These are phyloP conservation scores for Penicillium brevicompactum DNA, from an alignment of 2,329 filamentous ascomycete genomes.

Conservation along the genomic window DNA sequence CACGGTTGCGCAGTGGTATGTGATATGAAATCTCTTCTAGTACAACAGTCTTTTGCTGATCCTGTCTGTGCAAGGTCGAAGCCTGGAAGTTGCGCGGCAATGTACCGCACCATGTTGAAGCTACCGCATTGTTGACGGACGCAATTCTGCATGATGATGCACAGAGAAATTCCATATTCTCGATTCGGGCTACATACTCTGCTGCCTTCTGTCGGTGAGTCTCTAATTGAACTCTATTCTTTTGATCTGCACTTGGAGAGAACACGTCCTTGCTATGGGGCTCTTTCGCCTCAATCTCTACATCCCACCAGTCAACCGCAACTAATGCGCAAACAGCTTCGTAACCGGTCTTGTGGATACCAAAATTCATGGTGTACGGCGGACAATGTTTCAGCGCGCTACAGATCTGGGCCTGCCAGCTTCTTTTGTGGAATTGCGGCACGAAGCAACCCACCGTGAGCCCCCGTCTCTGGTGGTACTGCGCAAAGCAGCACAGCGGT, in stretches of 20 bases:
- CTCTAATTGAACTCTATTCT: background rate
- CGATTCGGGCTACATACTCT: constrained; percentile 48
- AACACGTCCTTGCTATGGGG: background rate
- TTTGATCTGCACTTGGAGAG: background rate
- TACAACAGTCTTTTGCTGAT: background rate
- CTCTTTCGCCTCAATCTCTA: background rate
- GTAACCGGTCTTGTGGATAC: constrained; percentile 50
- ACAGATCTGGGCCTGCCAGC: constrained; percentile 51
- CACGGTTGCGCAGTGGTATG: constrained; percentile 44
- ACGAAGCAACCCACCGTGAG: constrained; percentile 88
- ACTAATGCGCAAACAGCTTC: constrained; percentile 33
- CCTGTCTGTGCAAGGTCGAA: constrained; percentile 36
- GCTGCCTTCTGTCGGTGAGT: constrained; percentile 49
- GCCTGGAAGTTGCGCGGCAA: constrained; percentile 49
- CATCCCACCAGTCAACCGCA: constrained; percentile 3
- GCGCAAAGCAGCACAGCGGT: constrained; percentile 67
- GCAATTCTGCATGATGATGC: constrained; percentile 49
- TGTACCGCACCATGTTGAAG: constrained; percentile 49
- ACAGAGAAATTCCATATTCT: constrained; percentile 44
- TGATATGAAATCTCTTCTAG: constrained; percentile 3
- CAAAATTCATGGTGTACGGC: constrained; percentile 43
- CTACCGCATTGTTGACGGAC: constrained; percentile 49
- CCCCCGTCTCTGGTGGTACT: constrained; percentile 75
- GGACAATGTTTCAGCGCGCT: constrained; percentile 50
- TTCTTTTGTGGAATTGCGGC: constrained; percentile 83